Evolutionary conservation across 768 basidiomycete species (phyloP).

Genomic region (Candolleomyces aberdarensis): DNA sequence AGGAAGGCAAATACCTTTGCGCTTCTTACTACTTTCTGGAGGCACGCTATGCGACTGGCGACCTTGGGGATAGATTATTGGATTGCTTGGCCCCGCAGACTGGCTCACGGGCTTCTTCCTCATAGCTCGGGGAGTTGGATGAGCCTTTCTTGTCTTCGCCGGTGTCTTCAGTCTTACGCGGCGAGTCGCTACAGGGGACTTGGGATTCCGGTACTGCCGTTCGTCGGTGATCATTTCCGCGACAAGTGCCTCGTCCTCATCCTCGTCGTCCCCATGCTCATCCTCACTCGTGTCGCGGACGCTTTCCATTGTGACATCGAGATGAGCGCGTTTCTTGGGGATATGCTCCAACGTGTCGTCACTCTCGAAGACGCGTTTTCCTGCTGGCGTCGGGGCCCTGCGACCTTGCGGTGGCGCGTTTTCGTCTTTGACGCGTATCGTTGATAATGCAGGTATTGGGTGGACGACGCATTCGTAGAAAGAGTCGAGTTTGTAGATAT

Average conservation of each 20-base stretch:
- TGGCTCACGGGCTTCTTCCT: constrained; percentile 2
- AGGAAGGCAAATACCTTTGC: constrained; percentile 46
- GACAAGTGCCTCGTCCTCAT: constrained; percentile 12
- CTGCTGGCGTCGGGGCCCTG: constrained; percentile 7
- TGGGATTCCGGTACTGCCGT: constrained; percentile 26
- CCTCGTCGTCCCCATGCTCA: constrained; percentile 41
- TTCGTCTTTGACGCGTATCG: constrained; percentile 27
- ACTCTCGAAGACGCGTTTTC: constrained; percentile 10
- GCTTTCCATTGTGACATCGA: constrained; percentile 8
- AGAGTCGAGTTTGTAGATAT: constrained; percentile 79
- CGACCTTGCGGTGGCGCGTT: constrained; percentile 2
- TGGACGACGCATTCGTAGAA: constrained; percentile 64
- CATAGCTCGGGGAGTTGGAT: background rate
- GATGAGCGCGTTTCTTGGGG: constrained; percentile 9
- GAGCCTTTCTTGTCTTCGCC: background rate
- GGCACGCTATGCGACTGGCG: constrained; percentile 19
- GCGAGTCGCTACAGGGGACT: background rate
- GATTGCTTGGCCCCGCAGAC: background rate
- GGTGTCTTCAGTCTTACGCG: background rate
- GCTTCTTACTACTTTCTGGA: constrained; percentile 34
- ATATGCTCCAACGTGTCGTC: background rate
- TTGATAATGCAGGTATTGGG: constrained; percentile 33
- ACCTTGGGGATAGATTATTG: constrained; percentile 14
- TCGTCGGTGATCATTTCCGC: constrained; percentile 48
- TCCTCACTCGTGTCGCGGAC: constrained; percentile 9